Evolutionary conservation across 805 yeast species (phyloP).

Genomic region (Limtongia smithiae): DNA sequence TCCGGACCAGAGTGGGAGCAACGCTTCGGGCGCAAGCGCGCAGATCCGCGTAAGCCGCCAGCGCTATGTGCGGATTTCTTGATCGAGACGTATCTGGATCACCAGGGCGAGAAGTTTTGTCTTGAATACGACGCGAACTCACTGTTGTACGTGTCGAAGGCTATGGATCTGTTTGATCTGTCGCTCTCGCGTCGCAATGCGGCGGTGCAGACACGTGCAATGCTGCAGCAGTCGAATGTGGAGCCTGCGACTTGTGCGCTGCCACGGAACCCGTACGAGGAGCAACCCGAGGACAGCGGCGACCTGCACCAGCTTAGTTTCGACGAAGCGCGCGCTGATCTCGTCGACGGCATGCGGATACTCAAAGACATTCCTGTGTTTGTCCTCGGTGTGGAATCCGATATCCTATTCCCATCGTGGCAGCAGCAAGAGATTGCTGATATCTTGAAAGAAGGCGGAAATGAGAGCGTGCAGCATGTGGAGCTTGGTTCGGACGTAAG

Average conservation of each 20-base stretch:
- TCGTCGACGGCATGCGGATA: conserved; percentile 59
- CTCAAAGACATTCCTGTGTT: conserved; percentile 63
- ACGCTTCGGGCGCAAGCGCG: conserved; percentile 82
- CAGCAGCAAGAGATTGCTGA: conserved; percentile 81
- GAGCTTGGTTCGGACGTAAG: conserved; percentile 76
- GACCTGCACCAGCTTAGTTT: conserved; percentile 18
- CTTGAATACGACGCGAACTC: conserved; percentile 89
- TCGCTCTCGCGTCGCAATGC: conserved; percentile 18
- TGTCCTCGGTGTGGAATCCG: conserved; percentile 90
- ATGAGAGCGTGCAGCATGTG: conserved; percentile 51
- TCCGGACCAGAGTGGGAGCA: conserved; percentile 98
- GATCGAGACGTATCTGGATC: conserved; percentile 89
- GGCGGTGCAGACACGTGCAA: conserved; percentile 15
- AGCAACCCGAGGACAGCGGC: conserved; percentile 37
- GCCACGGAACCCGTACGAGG: conserved; percentile 22
- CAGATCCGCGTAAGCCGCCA: conserved; percentile 73
- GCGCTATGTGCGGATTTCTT: conserved; percentile 91
- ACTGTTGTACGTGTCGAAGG: conserved; percentile 79
- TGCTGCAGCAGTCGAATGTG: background rate
- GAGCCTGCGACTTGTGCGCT: conserved; percentile 13
- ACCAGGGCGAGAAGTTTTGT: conserved; percentile 92
- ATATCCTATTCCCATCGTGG: conserved; percentile 89
- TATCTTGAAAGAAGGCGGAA: conserved; percentile 44
- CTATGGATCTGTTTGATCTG: conserved; percentile 90
- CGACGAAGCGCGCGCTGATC: conserved; percentile 44